These are phyloP conservation scores for Coniochaeta pulveracea DNA, from an alignment of 2,329 filamentous ascomycete genomes.

Conservation along the genomic window DNA sequence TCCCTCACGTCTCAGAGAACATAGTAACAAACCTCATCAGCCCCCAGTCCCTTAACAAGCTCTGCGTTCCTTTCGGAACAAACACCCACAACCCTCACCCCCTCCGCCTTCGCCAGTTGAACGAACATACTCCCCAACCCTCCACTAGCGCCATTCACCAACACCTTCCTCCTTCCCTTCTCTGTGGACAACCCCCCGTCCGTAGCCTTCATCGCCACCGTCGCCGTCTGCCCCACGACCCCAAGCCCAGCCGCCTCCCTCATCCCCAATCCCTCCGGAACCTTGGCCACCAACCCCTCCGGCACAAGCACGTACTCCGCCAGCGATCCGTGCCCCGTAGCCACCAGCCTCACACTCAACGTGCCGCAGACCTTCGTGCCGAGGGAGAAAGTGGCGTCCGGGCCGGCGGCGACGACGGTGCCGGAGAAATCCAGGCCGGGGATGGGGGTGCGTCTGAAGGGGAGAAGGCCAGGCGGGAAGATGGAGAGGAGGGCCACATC, in stretches of 20 bases:
- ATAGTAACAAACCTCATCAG: conserved; percentile 26
- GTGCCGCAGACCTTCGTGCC: conserved; percentile 18
- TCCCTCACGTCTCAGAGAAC: not conserved
- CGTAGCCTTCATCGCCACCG: conserved; percentile 15
- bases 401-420: conserved; percentile 17
- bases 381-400: conserved; percentile 6
- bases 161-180: conserved; percentile 19
- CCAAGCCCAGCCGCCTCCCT: conserved; percentile 20
- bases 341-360: conserved; percentile 13
- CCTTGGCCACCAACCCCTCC: conserved; percentile 14
- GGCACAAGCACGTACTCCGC: conserved; percentile 22
- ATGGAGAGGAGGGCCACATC: conserved; percentile 19
- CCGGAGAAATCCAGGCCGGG: conserved; percentile 23
- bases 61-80: conserved; percentile 35
- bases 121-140: conserved; percentile 33
- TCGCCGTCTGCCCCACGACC: conserved; percentile 22
- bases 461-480: conserved; percentile 17
- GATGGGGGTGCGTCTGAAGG: conserved; percentile 17
- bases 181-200: too few species aligned
- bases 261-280: conserved; percentile 13
- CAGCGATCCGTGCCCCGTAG: conserved; percentile 19
- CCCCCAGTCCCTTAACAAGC: conserved; percentile 32
- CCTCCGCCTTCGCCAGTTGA: conserved; percentile 28
- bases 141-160: conserved; percentile 38
- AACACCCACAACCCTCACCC: conserved; percentile 31